Base-by-base conservation (phyloP, 2,329 filamentous ascomycete species). In the Arthrobotrys megalospora region DNA sequence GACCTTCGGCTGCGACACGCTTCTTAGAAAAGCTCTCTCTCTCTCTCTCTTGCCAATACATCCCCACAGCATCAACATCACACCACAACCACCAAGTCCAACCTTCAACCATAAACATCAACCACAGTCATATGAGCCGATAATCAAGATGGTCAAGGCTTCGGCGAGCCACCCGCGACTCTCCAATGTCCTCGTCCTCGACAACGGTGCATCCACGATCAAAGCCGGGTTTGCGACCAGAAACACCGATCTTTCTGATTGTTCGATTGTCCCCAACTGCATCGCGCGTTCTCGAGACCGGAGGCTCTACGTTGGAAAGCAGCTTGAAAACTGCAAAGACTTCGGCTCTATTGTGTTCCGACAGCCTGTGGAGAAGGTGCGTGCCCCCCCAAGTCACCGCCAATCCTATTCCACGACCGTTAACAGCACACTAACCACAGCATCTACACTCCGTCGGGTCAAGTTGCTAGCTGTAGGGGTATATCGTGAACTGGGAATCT, bases 401-500 rank as follows among this genome's bases (percentile, higher is more conserved):
- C n/a, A 6, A 14, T 14, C 28, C 19, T 21, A 53, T 21, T 21
- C 52, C 36, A 16, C 62, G 24, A 43, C 24, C 48, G 28, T 68
- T 50, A 47, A 66, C 73, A 41, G 52, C 60, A 45, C 60, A 67
- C 62, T 73, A 62, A 73, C 70, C 8, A 43, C 45, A 75, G 52
- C 41, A 11, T 60, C 41, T 67, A 52, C 62, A 16, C 5, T 38
- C 48, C 6, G 48, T 50, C 48, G 55, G 34, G 16, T n/a, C 12
- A 28, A 43, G 50, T 36, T 45, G 47, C 52, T 45, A 43, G 28
- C 52, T 62, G 6, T 62, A 82, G 84, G 96, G 96, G 6, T 98
- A 93, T 83, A 88, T 98, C 62, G 94, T 98, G 79, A 97, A 95
- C 83, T 99, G 96, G 96, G 96, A 99, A 84, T 91, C 92, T 0